These are phyloP conservation scores for Euryodendron excelsum DNA, from an alignment of 148 eudicot species.

Conservation along the genomic window DNA sequence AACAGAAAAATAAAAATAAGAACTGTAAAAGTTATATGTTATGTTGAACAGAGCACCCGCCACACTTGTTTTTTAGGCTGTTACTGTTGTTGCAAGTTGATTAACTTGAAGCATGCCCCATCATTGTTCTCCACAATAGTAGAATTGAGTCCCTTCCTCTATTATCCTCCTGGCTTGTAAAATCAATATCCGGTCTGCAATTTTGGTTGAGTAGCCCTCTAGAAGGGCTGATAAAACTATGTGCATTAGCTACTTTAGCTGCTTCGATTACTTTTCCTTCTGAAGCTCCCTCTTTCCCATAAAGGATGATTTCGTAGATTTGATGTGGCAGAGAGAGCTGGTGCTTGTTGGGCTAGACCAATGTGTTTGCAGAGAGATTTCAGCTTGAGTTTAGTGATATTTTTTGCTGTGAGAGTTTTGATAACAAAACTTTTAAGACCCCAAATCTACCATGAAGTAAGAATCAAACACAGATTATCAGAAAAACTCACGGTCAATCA, in stretches of 20 bases:
- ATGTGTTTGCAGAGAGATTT: too few relatives aligned
- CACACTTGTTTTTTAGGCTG: too few relatives aligned
- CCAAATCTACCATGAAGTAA: not conserved
- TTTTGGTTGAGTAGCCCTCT: slow-evolving; percentile 85
- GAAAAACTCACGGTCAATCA: slow-evolving; percentile 70
- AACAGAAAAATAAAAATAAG: too few relatives aligned
- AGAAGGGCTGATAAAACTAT: slow-evolving; percentile 90
- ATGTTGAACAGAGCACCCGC: too few relatives aligned
- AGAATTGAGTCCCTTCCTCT: slow-evolving; percentile 61
- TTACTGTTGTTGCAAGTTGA: too few relatives aligned
- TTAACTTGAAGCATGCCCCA: too few relatives aligned
- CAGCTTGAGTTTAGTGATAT: too few relatives aligned
- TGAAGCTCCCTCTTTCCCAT: slow-evolving; percentile 92
- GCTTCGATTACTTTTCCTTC: too few relatives aligned
- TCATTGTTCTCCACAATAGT: slow-evolving; percentile 13
- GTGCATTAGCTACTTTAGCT: slow-evolving; percentile 88
- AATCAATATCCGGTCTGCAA: slow-evolving; percentile 82
- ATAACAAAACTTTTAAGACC: slow-evolving; percentile 44
- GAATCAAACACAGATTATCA: not conserved
- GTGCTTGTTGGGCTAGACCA: too few relatives aligned
- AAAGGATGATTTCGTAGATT: slow-evolving; percentile 92
- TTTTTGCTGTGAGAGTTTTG: too few relatives aligned
- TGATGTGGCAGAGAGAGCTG: slow-evolving; percentile 85
- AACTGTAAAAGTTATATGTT: too few relatives aligned
- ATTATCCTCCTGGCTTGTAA: slow-evolving; percentile 77